Base-by-base conservation (phyloP, 805 yeast species). In the Starmera dryadoides region DNA sequence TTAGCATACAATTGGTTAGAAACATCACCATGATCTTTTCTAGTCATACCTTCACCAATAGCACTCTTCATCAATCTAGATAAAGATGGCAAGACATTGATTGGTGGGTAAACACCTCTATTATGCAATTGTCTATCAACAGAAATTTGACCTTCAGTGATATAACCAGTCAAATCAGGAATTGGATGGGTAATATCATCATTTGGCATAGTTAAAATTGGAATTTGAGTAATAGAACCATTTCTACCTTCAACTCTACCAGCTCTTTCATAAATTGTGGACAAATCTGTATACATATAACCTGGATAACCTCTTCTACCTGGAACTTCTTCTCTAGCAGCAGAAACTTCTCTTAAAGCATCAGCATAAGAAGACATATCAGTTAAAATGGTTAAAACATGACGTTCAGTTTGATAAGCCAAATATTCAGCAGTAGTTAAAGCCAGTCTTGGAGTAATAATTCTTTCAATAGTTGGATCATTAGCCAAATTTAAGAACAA, bases 291-390 rank as follows among this genome's bases (percentile, higher is more conserved):
- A 72, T 93, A 93, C 99, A 93, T 93, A 68, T 93, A 93, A 85
- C 99, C 99, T 49, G 99, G 99, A 68, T 93, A 93, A 75, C 99
- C 99, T 81, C 99, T 88, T 79, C 99, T 88, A 76, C 99, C 99
- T 62, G 98, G 98, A 35, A 93, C 98, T 71, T 94, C 98, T 70
- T 93, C 99, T 76, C 99, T 88, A 36, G 99, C 99, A 45, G 99
- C 98, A 47, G 97, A 88, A 37, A 93, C 98, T 73, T 93, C 99
- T 81, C 99, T 89, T 61, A 93, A 73, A 31, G 99, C 99, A 65
- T 93, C 99, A 31, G 99, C 99, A 63, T 93, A 93, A n/a, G 98
- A 93, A 21, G 97, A 87, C 99, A 93, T 93, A 71, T 93, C 99
- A 37, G 99, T 94, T 62, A 93, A 77, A 58, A 93, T 91, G 39